phyloP scores from a whole-genome alignment of 345 rosid species.

The Gossypioides kirkii region DNA sequence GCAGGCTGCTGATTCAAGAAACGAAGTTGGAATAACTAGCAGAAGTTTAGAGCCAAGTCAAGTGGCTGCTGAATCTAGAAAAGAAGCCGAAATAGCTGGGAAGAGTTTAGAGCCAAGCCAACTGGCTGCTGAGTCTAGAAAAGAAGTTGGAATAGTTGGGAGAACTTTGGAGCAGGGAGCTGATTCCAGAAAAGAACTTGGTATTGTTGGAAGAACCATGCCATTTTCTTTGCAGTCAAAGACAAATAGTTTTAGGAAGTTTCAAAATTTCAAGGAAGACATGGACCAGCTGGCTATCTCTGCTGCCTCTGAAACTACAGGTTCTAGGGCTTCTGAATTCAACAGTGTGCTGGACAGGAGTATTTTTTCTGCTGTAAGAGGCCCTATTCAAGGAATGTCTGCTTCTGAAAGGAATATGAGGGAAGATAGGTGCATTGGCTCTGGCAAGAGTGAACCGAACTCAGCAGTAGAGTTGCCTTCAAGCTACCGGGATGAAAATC shows the following conservation, averaged over 20 bases:
- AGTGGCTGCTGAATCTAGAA: slow-evolving; percentile 11
- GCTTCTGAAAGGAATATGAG: slow-evolving; percentile 46
- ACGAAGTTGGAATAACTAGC: slow-evolving; percentile 38
- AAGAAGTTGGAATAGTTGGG: slow-evolving; percentile 13
- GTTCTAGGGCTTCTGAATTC: slow-evolving; percentile 41
- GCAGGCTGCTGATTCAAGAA: slow-evolving; percentile 51
- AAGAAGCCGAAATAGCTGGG: slow-evolving; percentile 10
- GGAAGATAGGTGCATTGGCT: slow-evolving; percentile 49
- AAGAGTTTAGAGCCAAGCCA: slow-evolving; percentile 12
- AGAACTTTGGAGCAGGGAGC: slow-evolving; percentile 16
- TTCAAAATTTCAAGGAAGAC: slow-evolving; percentile 56
- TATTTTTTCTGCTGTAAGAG: slow-evolving; percentile 36
- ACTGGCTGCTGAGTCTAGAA: slow-evolving; percentile 16
- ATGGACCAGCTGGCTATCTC: slow-evolving; percentile 43
- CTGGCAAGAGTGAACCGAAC: slow-evolving; percentile 43
- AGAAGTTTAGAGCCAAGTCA: slow-evolving; percentile 5
- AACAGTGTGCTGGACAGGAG: slow-evolving; percentile 38
- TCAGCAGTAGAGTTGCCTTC: slow-evolving; percentile 47
- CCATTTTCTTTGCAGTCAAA: slow-evolving; percentile 93
- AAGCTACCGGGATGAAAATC: slow-evolving; percentile 48
- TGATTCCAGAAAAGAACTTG: slow-evolving; percentile 23
- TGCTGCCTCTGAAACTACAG: slow-evolving; percentile 37
- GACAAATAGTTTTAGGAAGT: slow-evolving; percentile 52
- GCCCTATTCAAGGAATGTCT: slow-evolving; percentile 40
- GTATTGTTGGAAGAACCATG: slow-evolving; percentile 85